Evolutionary conservation across 768 basidiomycete species (phyloP), one percentile per base, ranked within the genome.

Genomic region (Mycena maculata): DNA sequence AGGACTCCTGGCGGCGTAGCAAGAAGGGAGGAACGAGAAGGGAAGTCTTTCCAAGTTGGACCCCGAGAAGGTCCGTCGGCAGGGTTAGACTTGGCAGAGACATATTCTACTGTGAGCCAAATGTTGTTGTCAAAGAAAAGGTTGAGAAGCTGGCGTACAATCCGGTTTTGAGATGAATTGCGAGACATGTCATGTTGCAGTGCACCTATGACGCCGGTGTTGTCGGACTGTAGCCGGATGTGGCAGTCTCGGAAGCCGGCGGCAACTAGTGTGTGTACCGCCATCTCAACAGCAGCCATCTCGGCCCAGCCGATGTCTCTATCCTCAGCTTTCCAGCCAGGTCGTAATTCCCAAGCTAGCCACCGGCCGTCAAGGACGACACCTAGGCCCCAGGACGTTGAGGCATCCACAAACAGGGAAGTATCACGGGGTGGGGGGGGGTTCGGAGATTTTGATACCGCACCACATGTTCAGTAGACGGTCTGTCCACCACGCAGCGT

Each of bases 261-360:
- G 0, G 77, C 64, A 2, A 81, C 68, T 12, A 81, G 48, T 1
- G 79, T 74, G 2, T 72, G 75, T 1, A 85, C 22, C 0, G 82
- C 83, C 1, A 85, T 71, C 53, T 85, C 83, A 1, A 84, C 75
- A 0, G 81, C 84, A 0, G 81, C 76, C 74, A 84, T 79, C 70
- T 85, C 84, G 0, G 78, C 81, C 84, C 84, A 85, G 11, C 79
- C 77, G n/a, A 83, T 85, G 62, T 79, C 70, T 12, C 79, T 44
- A 10, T 74, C 73, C 0, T 74, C 57, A 6, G 52, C 33, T 20
- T 71, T 64, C 78, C 80, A 81, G 15, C 78, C 78, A 0, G 63
- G 44, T n/a, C 61, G 72, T 9, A 85, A 69, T 28, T 75, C 69
- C 84, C 82, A 86, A 0, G 83, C 78, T 1, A 80, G 67, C 83